Conservation (phyloP, 495 filamentous ascomycete genomes). For the Neurospora sp. region DNA sequence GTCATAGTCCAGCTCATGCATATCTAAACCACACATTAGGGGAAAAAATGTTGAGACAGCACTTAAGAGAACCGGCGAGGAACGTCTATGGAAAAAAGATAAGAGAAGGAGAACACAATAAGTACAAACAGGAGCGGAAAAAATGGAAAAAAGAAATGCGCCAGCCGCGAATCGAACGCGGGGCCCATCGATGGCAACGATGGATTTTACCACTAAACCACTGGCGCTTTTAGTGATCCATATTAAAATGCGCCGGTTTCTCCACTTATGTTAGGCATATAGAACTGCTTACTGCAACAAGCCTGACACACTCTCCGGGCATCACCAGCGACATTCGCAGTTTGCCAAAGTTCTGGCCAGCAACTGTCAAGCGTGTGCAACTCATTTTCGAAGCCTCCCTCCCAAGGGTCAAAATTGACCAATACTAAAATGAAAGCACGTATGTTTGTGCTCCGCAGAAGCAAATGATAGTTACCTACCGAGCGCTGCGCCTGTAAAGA, state of each 20-base stretch:
- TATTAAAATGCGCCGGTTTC: fast-evolving
- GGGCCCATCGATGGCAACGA: not conserved
- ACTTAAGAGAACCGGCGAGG: not conserved
- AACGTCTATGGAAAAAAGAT: not conserved
- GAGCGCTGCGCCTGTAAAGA: too few species aligned
- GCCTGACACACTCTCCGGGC: not conserved
- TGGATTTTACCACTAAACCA: not conserved
- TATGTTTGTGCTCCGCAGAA: too few species aligned
- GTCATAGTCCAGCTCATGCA: not conserved
- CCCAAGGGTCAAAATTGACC: not conserved
- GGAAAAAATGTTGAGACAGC: not conserved
- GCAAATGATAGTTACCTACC: too few species aligned
- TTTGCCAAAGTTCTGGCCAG: not conserved
- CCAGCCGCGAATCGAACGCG: not conserved
- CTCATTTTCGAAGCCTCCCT: not conserved
- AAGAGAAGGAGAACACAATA: not conserved
- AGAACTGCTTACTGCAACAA: not conserved
- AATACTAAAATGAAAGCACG: too few species aligned
- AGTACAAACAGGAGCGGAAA: not conserved
- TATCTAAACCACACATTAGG: not conserved
- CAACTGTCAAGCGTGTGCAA: not conserved
- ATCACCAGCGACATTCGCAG: not conserved
- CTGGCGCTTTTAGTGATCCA: not conserved
- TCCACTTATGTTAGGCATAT: not conserved
- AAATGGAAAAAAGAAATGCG: not conserved